Percentiles rank a stretch among this genome's conserved stretches.
These are phyloP conservation scores for Ulmus americana DNA, from an alignment of 331 rosid genomes.

Conservation along the genomic window DNA sequence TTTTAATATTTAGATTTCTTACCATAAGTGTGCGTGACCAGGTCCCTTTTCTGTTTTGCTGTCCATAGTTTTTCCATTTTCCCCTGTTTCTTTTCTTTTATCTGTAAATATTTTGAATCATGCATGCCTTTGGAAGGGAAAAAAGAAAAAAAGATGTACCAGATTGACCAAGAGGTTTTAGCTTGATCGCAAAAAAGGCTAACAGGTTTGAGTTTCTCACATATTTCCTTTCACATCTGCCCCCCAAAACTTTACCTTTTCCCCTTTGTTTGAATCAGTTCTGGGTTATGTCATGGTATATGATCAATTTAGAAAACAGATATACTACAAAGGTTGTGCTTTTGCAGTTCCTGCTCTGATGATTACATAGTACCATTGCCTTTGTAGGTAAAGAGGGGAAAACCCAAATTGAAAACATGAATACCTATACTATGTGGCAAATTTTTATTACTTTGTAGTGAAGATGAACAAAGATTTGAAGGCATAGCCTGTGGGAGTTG, in stretches of 20 bases:
- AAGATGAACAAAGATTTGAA: background rate
- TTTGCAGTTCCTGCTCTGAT: background rate
- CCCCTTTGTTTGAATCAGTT: background rate
- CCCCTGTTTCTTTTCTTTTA: background rate
- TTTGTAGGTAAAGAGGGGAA: background rate
- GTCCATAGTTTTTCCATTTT: background rate
- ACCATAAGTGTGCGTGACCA: background rate
- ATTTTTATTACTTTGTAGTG: background rate
- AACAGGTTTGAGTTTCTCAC: too few relatives aligned
- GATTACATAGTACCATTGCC: background rate
- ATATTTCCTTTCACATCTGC: background rate
- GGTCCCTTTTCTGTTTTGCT: background rate
- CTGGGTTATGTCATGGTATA: background rate
- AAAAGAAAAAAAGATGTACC: background rate
- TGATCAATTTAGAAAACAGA: background rate
- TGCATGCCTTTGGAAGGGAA: background rate
- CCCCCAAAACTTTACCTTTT: background rate
- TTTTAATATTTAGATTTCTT: background rate
- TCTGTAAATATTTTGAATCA: background rate
- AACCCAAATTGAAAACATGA: background rate
- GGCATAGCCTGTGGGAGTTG: slow-evolving; percentile 5
- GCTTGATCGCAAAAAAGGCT: background rate
- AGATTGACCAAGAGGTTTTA: background rate
- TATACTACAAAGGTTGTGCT: background rate
- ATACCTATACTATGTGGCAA: slow-evolving; percentile 4